These are phyloP conservation scores for Pseudogymnoascus sp. DNA, from an alignment of 2,329 filamentous ascomycete species.

Conservation along the genomic window DNA sequence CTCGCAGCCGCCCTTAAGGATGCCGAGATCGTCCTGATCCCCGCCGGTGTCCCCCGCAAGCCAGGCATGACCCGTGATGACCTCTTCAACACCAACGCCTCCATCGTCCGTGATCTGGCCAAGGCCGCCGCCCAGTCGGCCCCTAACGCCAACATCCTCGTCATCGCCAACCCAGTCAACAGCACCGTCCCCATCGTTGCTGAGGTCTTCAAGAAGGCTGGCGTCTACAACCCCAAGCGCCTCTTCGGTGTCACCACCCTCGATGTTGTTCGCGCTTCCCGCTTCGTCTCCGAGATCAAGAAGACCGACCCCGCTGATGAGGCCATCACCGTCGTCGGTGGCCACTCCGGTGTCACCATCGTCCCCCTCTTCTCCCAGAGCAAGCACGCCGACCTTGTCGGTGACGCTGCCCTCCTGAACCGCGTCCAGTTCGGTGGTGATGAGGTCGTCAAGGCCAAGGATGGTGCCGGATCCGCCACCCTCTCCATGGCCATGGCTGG, in stretches of 20 bases:
- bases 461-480: conserved; percentile 91
- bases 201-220: conserved; percentile 90
- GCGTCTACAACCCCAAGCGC: conserved; percentile 98
- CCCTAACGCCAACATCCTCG: conserved; percentile 88
- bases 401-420: conserved; percentile 65
- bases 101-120: conserved; percentile 96
- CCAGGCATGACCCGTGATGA: conserved; percentile 99
- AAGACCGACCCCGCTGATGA: conserved; percentile 81
- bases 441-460: conserved; percentile 98
- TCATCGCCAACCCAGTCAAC: conserved; percentile 99
- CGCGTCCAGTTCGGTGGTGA: conserved; percentile 98
- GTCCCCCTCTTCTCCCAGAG: conserved; percentile 96
- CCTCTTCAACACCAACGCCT: conserved; percentile 99
- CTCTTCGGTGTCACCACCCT: conserved; percentile 99
- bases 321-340: conserved; percentile 92
- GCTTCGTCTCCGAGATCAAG: conserved; percentile 96
- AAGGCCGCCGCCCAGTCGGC: conserved; percentile 84
- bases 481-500: conserved; percentile 99
- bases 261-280: conserved; percentile 92
- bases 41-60: conserved; percentile 88
- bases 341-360: conserved; percentile 97
- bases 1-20: conserved; percentile 75
- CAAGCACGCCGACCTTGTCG: conserved; percentile 73
- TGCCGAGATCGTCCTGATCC: conserved; percentile 91
- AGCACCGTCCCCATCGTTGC: conserved; percentile 96